phyloP scores from a whole-genome alignment of 2,329 filamentous ascomycete species.

The Triangularia setosa region DNA sequence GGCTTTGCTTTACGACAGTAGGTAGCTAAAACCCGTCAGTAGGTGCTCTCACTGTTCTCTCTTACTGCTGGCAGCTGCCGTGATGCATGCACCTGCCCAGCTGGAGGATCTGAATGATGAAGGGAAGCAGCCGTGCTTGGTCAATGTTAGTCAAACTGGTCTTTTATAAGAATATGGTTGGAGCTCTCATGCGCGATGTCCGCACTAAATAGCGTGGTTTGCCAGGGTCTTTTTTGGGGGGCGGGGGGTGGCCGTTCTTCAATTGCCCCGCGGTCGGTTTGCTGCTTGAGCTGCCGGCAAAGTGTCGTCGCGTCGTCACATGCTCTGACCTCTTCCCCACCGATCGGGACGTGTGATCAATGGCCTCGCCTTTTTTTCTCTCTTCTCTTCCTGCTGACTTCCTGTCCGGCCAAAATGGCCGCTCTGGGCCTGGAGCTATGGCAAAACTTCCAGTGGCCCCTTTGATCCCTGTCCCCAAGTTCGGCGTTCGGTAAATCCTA shows the following conservation, averaged over 20 bases:
- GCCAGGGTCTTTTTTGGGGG: not conserved
- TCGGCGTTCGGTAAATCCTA: slow-evolving; percentile 3
- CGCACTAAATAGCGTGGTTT: slow-evolving; percentile 11
- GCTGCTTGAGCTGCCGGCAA: not conserved
- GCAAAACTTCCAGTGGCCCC: not conserved
- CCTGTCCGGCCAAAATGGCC: not conserved
- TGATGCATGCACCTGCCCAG: not conserved
- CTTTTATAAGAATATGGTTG: not conserved
- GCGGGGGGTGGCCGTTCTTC: not conserved
- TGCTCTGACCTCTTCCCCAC: slow-evolving; percentile 6
- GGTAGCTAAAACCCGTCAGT: too few species aligned
- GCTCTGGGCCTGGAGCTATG: not conserved
- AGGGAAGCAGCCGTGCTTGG: not conserved
- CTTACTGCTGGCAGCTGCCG: too few species aligned
- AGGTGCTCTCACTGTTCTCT: too few species aligned
- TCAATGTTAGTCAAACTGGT: not conserved
- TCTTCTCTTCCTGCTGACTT: not conserved
- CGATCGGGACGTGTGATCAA: slow-evolving; percentile 19
- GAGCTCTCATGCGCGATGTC: not conserved
- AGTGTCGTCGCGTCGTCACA: slow-evolving; percentile 15
- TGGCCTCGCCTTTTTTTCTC: not conserved
- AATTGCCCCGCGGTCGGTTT: not conserved
- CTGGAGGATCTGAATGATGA: not conserved
- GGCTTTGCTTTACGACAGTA: not conserved
- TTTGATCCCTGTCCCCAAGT: not conserved